Evolutionary conservation across 1,284 basidiomycete species (phyloP).

Genomic region (Leucoagaricus sp.): DNA sequence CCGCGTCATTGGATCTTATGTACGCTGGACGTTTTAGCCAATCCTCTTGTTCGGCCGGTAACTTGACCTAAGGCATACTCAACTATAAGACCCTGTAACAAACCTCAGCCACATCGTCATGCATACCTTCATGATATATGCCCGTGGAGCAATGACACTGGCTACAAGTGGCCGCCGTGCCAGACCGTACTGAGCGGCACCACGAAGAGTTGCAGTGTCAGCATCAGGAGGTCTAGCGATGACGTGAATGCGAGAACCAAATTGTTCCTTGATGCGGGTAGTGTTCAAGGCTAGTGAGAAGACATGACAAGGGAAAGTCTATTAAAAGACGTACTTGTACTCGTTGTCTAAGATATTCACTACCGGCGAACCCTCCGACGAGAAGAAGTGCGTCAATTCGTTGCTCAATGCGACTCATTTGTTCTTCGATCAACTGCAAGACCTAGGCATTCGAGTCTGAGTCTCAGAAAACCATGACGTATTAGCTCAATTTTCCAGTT

Average conservation of each 20-base stretch:
- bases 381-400: slow-evolving; percentile 76
- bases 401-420: slow-evolving; percentile 63
- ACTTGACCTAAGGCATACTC: slow-evolving; percentile 58
- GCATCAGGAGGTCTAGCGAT: slow-evolving; percentile 79
- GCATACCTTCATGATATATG: slow-evolving; percentile 80
- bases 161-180: slow-evolving; percentile 72
- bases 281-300: slow-evolving; percentile 1
- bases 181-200: slow-evolving; percentile 82
- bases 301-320: slow-evolving; percentile 10
- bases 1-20: slow-evolving; percentile 73
- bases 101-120: not conserved
- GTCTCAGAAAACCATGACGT: slow-evolving; percentile 15
- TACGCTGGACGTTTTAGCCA: slow-evolving; percentile 80
- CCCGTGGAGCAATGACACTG: slow-evolving; percentile 74
- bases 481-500: slow-evolving; percentile 24
- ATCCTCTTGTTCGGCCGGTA: slow-evolving; percentile 80
- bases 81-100: not conserved
- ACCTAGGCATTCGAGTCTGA: slow-evolving; percentile 45
- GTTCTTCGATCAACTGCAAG: slow-evolving; percentile 72
- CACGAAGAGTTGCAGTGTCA: slow-evolving; percentile 81
- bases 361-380: slow-evolving; percentile 84
- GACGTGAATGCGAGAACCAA: slow-evolving; percentile 62
- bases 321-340: slow-evolving; percentile 55
- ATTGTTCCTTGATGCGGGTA: slow-evolving; percentile 51
- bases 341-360: slow-evolving; percentile 75